Evolutionary conservation across 2,329 filamentous ascomycete genomes (phyloP).

Genomic region (Fusarium sp.): DNA sequence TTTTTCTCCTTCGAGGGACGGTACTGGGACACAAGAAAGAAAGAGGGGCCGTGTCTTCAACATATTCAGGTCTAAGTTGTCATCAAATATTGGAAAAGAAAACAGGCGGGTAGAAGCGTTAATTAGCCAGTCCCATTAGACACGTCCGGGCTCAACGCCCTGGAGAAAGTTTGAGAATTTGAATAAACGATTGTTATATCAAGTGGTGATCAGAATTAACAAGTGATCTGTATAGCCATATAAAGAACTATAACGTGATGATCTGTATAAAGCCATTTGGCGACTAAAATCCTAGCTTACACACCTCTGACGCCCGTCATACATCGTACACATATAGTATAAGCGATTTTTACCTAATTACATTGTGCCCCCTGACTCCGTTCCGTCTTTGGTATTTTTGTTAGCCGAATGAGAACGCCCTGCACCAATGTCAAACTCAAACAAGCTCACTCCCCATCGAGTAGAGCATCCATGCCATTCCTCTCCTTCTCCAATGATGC

Average conservation of each 20-base stretch:
- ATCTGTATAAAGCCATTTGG: background rate
- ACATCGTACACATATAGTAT: constrained; percentile 22
- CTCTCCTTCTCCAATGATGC: constrained; percentile 59
- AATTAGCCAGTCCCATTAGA: constrained; percentile 42
- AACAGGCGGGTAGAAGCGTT: constrained; percentile 30
- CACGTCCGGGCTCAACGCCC: constrained; percentile 49
- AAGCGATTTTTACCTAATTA: constrained; percentile 8
- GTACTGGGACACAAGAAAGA: constrained; percentile 31
- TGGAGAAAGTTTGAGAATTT: constrained; percentile 28
- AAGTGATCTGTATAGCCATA: background rate
- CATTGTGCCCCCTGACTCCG: constrained; percentile 37
- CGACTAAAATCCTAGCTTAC: constrained; percentile 1
- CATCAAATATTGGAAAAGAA: constrained; percentile 22
- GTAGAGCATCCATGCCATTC: constrained; percentile 59
- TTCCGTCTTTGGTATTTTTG: constrained; percentile 36
- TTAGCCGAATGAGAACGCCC: constrained; percentile 40
- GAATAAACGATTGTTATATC: background rate
- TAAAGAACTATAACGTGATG: too few relatives aligned
- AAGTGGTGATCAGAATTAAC: background rate
- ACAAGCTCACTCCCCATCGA: constrained; percentile 55
- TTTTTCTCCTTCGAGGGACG: constrained; percentile 25
- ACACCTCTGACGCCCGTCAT: constrained; percentile 14
- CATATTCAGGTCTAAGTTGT: constrained; percentile 45
- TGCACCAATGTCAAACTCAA: constrained; percentile 14
- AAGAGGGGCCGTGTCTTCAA: constrained; percentile 47